Evolutionary conservation across 176 grass and related monocot species (phyloP).

Genomic region (Carex pumila): DNA sequence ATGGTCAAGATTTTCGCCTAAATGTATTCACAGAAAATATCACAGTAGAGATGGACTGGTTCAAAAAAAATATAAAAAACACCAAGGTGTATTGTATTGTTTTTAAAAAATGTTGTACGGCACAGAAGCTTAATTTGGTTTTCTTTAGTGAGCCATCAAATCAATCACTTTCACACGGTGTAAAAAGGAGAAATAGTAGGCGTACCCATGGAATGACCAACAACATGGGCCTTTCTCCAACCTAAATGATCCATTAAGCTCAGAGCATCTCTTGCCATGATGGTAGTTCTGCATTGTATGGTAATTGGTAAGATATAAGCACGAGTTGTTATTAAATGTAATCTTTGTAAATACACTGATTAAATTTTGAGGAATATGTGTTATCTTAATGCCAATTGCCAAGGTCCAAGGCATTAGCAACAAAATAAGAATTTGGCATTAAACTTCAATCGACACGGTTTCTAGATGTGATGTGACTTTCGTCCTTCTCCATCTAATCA

Average conservation of each 20-base stretch:
- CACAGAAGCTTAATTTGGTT: conserved; percentile 5
- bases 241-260: conserved; percentile 57
- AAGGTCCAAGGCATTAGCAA: too few relatives aligned
- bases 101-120: conserved; percentile 17
- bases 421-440: too few relatives aligned
- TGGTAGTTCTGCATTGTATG: conserved; percentile 36
- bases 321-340: neutral
- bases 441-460: neutral
- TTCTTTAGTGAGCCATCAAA: neutral
- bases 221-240: conserved; percentile 48
- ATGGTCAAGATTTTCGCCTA: conserved; percentile 62
- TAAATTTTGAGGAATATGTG: too few relatives aligned
- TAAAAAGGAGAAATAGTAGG: neutral
- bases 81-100: conserved; percentile 1
- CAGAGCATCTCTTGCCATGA: conserved; percentile 56
- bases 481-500: neutral
- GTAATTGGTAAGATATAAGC: neutral
- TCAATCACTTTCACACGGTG: neutral
- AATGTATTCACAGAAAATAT: conserved; percentile 62
- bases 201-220: conserved; percentile 77
- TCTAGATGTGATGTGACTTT: neutral
- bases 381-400: too few relatives aligned
- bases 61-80: conserved; percentile 33
- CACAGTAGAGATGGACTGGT: conserved; percentile 41
- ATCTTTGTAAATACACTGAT: neutral